These are phyloP conservation scores for Litchi chinensis DNA, from an alignment of 345 rosid genomes.

Conservation along the genomic window DNA sequence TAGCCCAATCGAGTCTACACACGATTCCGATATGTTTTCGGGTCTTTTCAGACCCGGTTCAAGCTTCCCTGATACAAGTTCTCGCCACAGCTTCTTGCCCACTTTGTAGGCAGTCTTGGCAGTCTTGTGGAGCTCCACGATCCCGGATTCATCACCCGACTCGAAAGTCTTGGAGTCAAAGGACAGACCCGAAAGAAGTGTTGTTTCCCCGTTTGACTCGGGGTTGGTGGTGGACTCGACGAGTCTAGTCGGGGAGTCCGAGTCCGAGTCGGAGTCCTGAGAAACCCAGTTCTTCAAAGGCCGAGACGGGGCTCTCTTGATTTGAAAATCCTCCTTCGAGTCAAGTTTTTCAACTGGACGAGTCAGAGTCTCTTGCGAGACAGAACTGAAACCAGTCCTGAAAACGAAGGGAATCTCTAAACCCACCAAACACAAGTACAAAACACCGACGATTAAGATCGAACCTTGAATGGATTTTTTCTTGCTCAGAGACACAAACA, in stretches of 20 bases:
- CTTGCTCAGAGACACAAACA: constrained; percentile 47
- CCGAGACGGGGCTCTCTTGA: constrained; percentile 55
- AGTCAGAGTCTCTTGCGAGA: constrained; percentile 50
- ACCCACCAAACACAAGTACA: constrained; percentile 64
- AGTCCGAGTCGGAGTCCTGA: constrained; percentile 32
- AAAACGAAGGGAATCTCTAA: constrained; percentile 82
- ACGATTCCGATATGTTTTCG: constrained; percentile 48
- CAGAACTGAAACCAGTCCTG: constrained; percentile 46
- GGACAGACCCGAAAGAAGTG: constrained; percentile 54
- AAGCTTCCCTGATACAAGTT: constrained; percentile 53
- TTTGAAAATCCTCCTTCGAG: constrained; percentile 46
- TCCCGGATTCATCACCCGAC: constrained; percentile 56
- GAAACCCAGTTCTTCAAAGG: constrained; percentile 52
- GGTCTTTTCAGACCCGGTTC: constrained; percentile 7
- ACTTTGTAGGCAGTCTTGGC: constrained; percentile 76
- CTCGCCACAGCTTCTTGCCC: constrained; percentile 74
- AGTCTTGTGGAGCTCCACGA: constrained; percentile 71
- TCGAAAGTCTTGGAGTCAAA: constrained; percentile 61
- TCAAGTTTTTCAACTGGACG: constrained; percentile 47
- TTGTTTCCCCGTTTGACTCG: not conserved
- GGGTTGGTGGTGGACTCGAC: not conserved
- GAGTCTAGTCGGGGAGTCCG: constrained; percentile 34
- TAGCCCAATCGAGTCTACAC: constrained; percentile 65
- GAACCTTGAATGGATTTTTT: constrained; percentile 74
- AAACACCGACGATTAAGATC: constrained; percentile 53